Evolutionary conservation across 768 basidiomycete genomes (phyloP), one percentile per base, ranked within the genome.

Genomic region (Tephrocybe sp.): DNA sequence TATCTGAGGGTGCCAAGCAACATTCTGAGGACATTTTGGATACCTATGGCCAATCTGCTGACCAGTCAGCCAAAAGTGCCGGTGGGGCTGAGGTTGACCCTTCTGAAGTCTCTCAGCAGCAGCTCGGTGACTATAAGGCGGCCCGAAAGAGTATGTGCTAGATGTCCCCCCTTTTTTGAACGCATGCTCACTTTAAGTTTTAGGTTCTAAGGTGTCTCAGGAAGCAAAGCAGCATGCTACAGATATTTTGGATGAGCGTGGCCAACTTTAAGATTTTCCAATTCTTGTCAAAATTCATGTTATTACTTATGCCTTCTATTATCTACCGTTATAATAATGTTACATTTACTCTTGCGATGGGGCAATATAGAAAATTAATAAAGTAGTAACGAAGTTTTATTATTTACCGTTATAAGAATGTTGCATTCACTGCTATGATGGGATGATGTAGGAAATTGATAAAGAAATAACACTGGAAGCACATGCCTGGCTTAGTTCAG

Each of bases 71-170:
- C 6, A 19, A 31, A 39, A 38, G 39, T 6, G n/a, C 13, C 8
- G 31, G 31, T 16, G 51, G 45, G n/a, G 55, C 43, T 3, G 12
- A 31, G 13, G 20, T 40, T 34, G 43, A 41, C 9, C 47, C 47
- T 20, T 14, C 38, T 5, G 9, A 35, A 12, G 32, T 44, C 26
- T 38, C 14, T 33, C 51, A 20, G 50, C 45, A 31, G 47, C 52
- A 40, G 44, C 51, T 67, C 8, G 64, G 67, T 5, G 66, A 64
- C 2, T 66, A 67, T 45, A 69, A 67, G 45, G 67, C 68, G 0
- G 62, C 67, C 10, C 33, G 65, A 23, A 54, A 60, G 19, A 67
- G 68, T 69, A 34, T 50, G 63, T 48, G 8, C 12, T 12, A 10
- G 1, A 13, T 33, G 19, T 23, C 4, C n/a, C n/a, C n/a, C n/a